Base-by-base conservation (phyloP, 2,329 filamentous ascomycete genomes). In the Colletotrichum phormii region DNA sequence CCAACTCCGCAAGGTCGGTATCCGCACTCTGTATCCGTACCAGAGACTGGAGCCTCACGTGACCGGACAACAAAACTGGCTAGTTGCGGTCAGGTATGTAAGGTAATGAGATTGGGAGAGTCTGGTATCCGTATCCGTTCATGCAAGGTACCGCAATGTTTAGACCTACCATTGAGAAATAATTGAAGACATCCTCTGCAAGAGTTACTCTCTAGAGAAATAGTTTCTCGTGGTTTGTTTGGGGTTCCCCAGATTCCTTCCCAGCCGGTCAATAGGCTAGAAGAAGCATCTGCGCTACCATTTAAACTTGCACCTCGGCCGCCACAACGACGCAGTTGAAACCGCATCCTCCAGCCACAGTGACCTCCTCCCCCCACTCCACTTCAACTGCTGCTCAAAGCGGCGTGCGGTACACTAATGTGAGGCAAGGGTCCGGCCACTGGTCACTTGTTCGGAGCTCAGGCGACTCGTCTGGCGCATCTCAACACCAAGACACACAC, bases 351-450 rank as follows among this genome's bases (percentile, higher is more conserved):
- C 42, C 58, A 73, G 71, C 71, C 71, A 73, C 71, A 73, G 71
- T 73, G 71, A 73, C 71, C 67, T 73, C 46, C 66, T 63, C 46
- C 46, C 49, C 64, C 35, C 33, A 64, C 71, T 70, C 71, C 67
- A 72, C 70, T 61, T 64, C 60, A 65, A 70, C 71, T 64, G 61
- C 67, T 73, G 71, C 71, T 73, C 71, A 62, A 64, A 73, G 71
- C 66, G 66, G 71, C 71, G 55, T 61, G 54, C 66, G 26, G 60
- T 64, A 72, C 66, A 72, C 66, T 73, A 65, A 73, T 65, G 71
- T 73, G 66, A 73, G 60, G 66, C 71, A 73, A 71, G 71, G 71
- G 66, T 65, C 71, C 67, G 71, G 71, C 71, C 67, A 73, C 71
- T 64, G 71, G 71, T 73, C 71, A 71, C 71, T 73, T 71, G 71